These are phyloP conservation scores for Solanum chacoense DNA, from an alignment of 305 asterid genomes.

Conservation along the genomic window DNA sequence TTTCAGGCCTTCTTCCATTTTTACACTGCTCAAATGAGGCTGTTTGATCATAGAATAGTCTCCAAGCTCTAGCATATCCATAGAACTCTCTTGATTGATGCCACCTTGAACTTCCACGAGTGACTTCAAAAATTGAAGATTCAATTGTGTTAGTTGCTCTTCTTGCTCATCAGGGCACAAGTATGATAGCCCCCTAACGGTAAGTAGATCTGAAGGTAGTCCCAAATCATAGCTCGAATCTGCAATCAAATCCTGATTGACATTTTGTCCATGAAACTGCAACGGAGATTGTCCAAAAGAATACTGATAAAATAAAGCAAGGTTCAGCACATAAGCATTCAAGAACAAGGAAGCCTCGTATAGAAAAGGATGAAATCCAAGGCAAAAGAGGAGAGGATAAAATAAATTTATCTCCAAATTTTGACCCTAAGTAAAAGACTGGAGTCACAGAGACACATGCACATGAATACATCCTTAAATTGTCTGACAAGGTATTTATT, in stretches of 20 bases:
- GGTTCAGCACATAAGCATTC: neutral
- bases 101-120: conserved; percentile 28
- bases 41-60: conserved; percentile 40
- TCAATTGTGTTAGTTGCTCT: conserved; percentile 27
- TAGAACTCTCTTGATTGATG: conserved; percentile 34
- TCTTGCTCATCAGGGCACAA: conserved; percentile 30
- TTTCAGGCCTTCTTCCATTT: conserved; percentile 67
- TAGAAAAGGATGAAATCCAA: neutral
- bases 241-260: conserved; percentile 22
- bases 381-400: neutral
- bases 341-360: neutral
- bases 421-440: neutral
- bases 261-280: conserved; percentile 13
- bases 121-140: conserved; percentile 28
- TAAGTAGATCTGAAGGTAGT: conserved; percentile 32
- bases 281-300: conserved; percentile 18
- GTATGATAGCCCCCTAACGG: conserved; percentile 22
- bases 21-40: conserved; percentile 49
- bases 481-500: neutral
- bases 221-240: conserved; percentile 18
- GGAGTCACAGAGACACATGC: neutral
- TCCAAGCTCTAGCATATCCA: conserved; percentile 33
- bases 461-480: neutral
- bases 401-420: neutral
- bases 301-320: conserved; percentile 11